Conservation (phyloP, 495 filamentous ascomycete species). For the Articulospora tetracladia region DNA sequence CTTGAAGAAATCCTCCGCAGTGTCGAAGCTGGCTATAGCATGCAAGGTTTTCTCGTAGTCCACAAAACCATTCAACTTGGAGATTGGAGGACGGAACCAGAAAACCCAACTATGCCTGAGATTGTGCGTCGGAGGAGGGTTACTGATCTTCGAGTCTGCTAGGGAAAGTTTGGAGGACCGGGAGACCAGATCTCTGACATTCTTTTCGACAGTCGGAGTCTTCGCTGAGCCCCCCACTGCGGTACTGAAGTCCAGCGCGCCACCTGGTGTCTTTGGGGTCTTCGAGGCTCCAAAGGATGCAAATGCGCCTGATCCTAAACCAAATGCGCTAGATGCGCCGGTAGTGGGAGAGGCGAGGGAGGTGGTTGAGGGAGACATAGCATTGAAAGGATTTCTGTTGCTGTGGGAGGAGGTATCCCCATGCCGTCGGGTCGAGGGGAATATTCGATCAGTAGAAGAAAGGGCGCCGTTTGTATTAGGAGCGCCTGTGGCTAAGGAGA, state of each 20-base stretch:
- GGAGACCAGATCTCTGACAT: constrained; percentile 44
- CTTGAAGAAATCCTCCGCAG: constrained; percentile 90
- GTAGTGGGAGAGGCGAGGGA: constrained; percentile 80
- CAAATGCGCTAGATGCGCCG: constrained; percentile 88
- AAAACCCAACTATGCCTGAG: constrained; percentile 91
- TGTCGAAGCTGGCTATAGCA: constrained; percentile 73
- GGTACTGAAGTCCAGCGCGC: constrained; percentile 66
- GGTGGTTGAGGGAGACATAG: constrained; percentile 64
- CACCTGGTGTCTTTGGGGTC: constrained; percentile 84
- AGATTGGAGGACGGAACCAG: constrained; percentile 92
- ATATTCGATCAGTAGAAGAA: constrained; percentile 48
- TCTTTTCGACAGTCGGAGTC: constrained; percentile 58
- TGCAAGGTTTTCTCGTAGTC: constrained; percentile 98
- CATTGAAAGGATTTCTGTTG: constrained; percentile 82
- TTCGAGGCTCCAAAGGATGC: constrained; percentile 86
- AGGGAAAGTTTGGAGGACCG: constrained; percentile 38
- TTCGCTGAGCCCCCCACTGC: constrained; percentile 61
- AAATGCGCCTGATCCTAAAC: constrained; percentile 91
- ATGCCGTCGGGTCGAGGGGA: constrained; percentile 60
- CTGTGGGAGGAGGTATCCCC: constrained; percentile 72
- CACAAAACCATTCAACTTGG: constrained; percentile 80
- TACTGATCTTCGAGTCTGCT: constrained; percentile 32
- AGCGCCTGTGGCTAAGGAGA: constrained; percentile 75
- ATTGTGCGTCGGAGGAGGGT: constrained; percentile 46
- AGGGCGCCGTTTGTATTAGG: constrained; percentile 48